Evolutionary conservation across 768 basidiomycete species (phyloP).

Genomic region (Mrakia blollopis): DNA sequence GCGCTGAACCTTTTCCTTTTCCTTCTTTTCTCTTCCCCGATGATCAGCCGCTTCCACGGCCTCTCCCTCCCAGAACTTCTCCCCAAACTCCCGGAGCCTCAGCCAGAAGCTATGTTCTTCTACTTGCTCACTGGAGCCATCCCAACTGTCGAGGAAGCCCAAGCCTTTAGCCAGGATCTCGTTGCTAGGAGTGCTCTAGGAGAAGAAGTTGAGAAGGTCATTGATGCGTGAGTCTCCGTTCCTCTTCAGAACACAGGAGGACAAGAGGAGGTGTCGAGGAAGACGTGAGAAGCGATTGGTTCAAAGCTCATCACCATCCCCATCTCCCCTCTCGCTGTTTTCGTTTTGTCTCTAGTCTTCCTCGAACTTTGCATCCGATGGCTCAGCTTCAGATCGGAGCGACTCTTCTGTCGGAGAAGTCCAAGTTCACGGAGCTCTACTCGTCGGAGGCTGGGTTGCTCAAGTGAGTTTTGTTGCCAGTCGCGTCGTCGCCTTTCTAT

Average conservation of each 20-base stretch:
- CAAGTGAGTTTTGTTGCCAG: conserved; percentile 50
- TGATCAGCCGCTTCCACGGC: conserved; percentile 81
- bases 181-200: conserved; percentile 84
- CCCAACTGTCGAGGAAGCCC: conserved; percentile 73
- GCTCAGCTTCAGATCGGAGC: conserved; percentile 61
- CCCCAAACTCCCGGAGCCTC: conserved; percentile 67
- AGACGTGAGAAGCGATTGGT: background rate
- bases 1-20: background rate
- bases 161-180: conserved; percentile 76
- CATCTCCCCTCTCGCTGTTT: conserved; percentile 13
- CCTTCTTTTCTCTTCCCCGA: background rate
- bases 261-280: background rate
- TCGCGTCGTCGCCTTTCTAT: background rate
- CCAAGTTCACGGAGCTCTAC: conserved; percentile 83
- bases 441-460: conserved; percentile 72
- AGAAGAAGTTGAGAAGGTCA: conserved; percentile 68
- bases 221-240: conserved; percentile 64
- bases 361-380: conserved; percentile 84
- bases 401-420: conserved; percentile 60
- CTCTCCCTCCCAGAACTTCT: conserved; percentile 64
- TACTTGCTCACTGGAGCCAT: conserved; percentile 88
- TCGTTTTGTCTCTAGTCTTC: conserved; percentile 24
- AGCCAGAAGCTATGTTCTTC: conserved; percentile 98
- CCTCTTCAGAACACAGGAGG: background rate
- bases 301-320: no score